phyloP scores from a whole-genome alignment of 805 yeast species.

The Metschnikowia noctiluminum region DNA sequence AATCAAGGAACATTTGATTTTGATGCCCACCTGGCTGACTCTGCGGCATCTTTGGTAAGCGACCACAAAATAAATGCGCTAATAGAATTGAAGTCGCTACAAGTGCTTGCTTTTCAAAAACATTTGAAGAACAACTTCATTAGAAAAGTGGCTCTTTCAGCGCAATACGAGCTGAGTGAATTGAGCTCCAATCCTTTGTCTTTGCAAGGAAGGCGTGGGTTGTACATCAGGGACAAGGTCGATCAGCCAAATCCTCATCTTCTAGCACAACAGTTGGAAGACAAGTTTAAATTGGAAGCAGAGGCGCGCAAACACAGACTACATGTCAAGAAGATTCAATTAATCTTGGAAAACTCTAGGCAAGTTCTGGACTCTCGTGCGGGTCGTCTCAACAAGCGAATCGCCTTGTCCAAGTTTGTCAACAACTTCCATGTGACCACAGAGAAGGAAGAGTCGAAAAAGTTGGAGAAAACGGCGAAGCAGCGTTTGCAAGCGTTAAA shows the following conservation, averaged over 20 bases:
- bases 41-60: background rate
- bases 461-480: slow-evolving; percentile 76
- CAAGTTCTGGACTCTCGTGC: slow-evolving; percentile 20
- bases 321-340: slow-evolving; percentile 47
- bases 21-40: slow-evolving; percentile 1
- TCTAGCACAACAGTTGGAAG: slow-evolving; percentile 71
- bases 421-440: slow-evolving; percentile 50
- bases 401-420: slow-evolving; percentile 33
- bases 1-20: slow-evolving; percentile 57
- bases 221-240: slow-evolving; percentile 64
- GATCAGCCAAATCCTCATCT: slow-evolving; percentile 72
- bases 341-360: slow-evolving; percentile 26
- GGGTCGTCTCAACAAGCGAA: slow-evolving; percentile 24
- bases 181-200: slow-evolving; percentile 54
- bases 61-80: slow-evolving; percentile 58
- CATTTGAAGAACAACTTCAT: slow-evolving; percentile 60
- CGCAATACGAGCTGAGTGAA: slow-evolving; percentile 52
- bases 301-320: slow-evolving; percentile 46
- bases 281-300: slow-evolving; percentile 60
- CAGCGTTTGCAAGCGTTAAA: slow-evolving; percentile 84
- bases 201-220: slow-evolving; percentile 65
- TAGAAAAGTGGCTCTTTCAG: slow-evolving; percentile 49
- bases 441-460: slow-evolving; percentile 74
- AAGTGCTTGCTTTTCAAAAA: slow-evolving; percentile 66
- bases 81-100: slow-evolving; percentile 66